phyloP scores from a whole-genome alignment of 1,139 yeast genomes.

The Candida sanyaensis region DNA sequence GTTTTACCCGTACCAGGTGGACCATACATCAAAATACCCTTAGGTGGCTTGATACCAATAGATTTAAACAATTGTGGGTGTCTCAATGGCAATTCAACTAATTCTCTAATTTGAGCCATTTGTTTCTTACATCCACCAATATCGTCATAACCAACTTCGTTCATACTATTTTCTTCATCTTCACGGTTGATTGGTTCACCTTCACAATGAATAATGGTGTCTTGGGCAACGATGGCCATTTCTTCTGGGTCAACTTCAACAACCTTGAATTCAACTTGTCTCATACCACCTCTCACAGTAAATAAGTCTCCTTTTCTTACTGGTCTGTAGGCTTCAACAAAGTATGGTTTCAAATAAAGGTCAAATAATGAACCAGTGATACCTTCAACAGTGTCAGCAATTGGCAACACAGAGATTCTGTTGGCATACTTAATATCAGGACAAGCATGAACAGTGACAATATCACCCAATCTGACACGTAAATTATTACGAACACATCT shows the following conservation, averaged over 20 bases:
- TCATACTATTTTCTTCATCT: conserved; percentile 95
- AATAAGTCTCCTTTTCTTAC: conserved; percentile 97
- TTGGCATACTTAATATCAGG: conserved; percentile 97
- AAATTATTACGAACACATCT: conserved; percentile 95
- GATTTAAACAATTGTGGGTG: conserved; percentile 97
- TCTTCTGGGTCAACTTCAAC: conserved; percentile 98
- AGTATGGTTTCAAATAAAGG: conserved; percentile 94
- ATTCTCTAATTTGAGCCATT: conserved; percentile 97
- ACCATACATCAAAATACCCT: conserved; percentile 96
- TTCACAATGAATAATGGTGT: conserved; percentile 96
- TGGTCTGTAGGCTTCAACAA: conserved; percentile 98
- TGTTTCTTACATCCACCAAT: conserved; percentile 99
- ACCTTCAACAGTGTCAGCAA: conserved; percentile 98
- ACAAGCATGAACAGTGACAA: conserved; percentile 89
- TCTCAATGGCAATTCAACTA: conserved; percentile 94
- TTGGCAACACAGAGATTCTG: conserved; percentile 93
- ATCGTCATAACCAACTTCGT: conserved; percentile 98
- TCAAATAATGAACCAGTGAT: conserved; percentile 97
- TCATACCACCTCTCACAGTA: conserved; percentile 97
- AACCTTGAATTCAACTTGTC: conserved; percentile 98
- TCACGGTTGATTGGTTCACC: conserved; percentile 99
- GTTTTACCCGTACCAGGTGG: conserved; percentile 99
- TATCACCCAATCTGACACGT: conserved; percentile 91
- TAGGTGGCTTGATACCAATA: conserved; percentile 97
- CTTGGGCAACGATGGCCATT: conserved; percentile 97